Conservation (phyloP, 2,329 filamentous ascomycete species). For the Stagonosporopsis rhizophila region DNA sequence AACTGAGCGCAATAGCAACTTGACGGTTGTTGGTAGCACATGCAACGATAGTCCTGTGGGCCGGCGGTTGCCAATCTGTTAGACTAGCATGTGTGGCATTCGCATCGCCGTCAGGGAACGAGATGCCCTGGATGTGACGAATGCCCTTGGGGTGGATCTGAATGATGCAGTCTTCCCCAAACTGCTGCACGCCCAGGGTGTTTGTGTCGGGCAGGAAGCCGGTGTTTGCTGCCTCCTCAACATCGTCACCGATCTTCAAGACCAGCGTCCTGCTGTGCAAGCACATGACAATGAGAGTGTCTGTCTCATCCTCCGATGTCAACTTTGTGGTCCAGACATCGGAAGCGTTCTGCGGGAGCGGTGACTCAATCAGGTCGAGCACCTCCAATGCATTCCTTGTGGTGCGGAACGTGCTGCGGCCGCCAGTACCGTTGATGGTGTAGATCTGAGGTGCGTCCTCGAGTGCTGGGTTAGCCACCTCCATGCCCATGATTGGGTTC, state of each 20-base stretch:
- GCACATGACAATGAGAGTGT: slow-evolving; percentile 94
- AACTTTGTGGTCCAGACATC: slow-evolving; percentile 96
- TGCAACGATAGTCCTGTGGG: slow-evolving; percentile 93
- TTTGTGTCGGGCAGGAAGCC: slow-evolving; percentile 88
- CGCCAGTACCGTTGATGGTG: slow-evolving; percentile 85
- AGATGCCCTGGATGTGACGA: slow-evolving; percentile 78
- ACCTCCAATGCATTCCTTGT: slow-evolving; percentile 93
- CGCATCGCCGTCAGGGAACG: slow-evolving; percentile 35
- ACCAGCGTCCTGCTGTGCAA: slow-evolving; percentile 91
- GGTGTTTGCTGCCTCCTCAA: slow-evolving; percentile 93
- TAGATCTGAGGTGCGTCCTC: slow-evolving; percentile 98
- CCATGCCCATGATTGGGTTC: slow-evolving; percentile 90
- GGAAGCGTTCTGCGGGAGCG: slow-evolving; percentile 84
- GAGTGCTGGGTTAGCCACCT: slow-evolving; percentile 86
- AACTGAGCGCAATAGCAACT: slow-evolving; percentile 91
- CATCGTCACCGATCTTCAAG: slow-evolving; percentile 93
- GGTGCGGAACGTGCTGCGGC: slow-evolving; percentile 87
- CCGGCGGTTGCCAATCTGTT: slow-evolving; percentile 92
- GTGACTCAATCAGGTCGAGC: slow-evolving; percentile 93
- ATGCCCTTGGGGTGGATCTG: slow-evolving; percentile 98
- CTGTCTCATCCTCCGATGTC: slow-evolving; percentile 79
- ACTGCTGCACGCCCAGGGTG: slow-evolving; percentile 89
- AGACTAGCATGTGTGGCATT: slow-evolving; percentile 63
- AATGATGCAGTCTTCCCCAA: slow-evolving; percentile 90
- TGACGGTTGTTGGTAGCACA: slow-evolving; percentile 93